Evolutionary conservation across 2,329 filamentous ascomycete genomes (phyloP).

Genomic region (Colletotrichum plurivorum): DNA sequence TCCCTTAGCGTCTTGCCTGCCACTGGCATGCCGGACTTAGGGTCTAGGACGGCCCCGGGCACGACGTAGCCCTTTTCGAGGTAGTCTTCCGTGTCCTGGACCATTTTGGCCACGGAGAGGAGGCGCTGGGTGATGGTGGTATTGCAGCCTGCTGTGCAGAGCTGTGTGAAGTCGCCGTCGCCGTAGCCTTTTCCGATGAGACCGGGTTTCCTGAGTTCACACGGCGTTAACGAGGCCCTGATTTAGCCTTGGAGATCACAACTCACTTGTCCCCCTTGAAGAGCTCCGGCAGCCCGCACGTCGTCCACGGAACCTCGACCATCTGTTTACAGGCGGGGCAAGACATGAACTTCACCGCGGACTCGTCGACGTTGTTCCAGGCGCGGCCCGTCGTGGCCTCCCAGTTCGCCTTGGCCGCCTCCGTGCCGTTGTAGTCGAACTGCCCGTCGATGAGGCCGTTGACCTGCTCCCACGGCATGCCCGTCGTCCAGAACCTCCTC

Average conservation of each 20-base stretch:
- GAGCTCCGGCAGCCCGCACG: constrained; percentile 52
- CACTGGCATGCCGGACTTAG: constrained; percentile 65
- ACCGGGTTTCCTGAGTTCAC: constrained; percentile 40
- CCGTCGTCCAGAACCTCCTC: constrained; percentile 70
- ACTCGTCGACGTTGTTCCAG: constrained; percentile 74
- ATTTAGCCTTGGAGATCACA: too few species aligned
- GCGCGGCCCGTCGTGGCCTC: constrained; percentile 59
- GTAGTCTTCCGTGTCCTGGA: constrained; percentile 66
- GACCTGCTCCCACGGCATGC: constrained; percentile 76
- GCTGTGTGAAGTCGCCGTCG: constrained; percentile 66
- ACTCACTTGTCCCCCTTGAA: constrained; percentile 50
- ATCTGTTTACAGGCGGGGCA: constrained; percentile 68
- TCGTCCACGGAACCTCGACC: constrained; percentile 72
- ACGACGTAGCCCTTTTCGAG: constrained; percentile 66
- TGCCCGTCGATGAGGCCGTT: constrained; percentile 70
- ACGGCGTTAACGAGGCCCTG: accelerated
- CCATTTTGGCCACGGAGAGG: constrained; percentile 74
- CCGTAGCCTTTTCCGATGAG: constrained; percentile 71
- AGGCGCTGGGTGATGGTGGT: constrained; percentile 67
- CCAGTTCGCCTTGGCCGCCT: constrained; percentile 63
- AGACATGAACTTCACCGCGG: constrained; percentile 59
- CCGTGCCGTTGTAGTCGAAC: constrained; percentile 69
- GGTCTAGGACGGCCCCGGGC: constrained; percentile 76
- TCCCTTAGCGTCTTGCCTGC: constrained; percentile 47
- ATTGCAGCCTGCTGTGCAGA: constrained; percentile 66